These are phyloP conservation scores for Coriaria nepalensis DNA, from an alignment of 306 rosid genomes.

Conservation along the genomic window DNA sequence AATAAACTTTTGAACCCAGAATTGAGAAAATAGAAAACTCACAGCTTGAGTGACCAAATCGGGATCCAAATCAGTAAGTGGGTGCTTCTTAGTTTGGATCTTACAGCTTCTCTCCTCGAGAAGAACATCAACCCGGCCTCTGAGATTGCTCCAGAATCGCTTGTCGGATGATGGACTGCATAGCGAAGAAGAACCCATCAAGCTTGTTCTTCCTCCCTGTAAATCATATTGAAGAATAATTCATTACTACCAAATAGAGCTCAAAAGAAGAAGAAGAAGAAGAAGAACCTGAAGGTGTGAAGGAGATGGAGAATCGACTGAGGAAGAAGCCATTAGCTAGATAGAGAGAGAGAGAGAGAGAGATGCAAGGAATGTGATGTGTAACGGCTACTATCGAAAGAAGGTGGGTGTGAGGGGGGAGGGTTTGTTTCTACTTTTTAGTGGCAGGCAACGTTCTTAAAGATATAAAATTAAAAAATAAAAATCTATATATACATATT, in stretches of 20 bases:
- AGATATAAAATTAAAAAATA: too few species aligned
- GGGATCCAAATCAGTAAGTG: constrained; percentile 7
- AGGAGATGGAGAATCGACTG: constrained; percentile 36
- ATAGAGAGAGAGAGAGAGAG: constrained; percentile 3
- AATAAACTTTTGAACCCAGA: background rate
- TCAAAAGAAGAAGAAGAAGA: background rate
- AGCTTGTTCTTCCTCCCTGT: constrained; percentile 19
- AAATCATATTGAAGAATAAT: background rate
- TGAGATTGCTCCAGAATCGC: constrained; percentile 70
- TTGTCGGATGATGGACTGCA: constrained; percentile 64
- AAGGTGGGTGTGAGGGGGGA: constrained; percentile 7
- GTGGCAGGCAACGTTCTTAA: too few species aligned
- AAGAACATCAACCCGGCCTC: constrained; percentile 32
- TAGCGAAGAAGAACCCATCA: constrained; percentile 33
- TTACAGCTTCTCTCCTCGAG: constrained; percentile 24
- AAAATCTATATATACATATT: too few species aligned
- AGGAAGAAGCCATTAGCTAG: constrained; percentile 37
- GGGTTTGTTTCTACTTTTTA: constrained; percentile 20
- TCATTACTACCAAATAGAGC: background rate
- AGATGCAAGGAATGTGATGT: background rate
- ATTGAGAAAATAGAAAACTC: constrained; percentile 4
- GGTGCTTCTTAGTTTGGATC: constrained; percentile 1
- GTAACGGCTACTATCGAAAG: constrained; percentile 75
- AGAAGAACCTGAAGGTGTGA: constrained; percentile 33
- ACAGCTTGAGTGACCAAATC: constrained; percentile 16